Evolutionary conservation across 371 early-diverging fungal genomes (phyloP).

Genomic region (Apophysomyces sp.): DNA sequence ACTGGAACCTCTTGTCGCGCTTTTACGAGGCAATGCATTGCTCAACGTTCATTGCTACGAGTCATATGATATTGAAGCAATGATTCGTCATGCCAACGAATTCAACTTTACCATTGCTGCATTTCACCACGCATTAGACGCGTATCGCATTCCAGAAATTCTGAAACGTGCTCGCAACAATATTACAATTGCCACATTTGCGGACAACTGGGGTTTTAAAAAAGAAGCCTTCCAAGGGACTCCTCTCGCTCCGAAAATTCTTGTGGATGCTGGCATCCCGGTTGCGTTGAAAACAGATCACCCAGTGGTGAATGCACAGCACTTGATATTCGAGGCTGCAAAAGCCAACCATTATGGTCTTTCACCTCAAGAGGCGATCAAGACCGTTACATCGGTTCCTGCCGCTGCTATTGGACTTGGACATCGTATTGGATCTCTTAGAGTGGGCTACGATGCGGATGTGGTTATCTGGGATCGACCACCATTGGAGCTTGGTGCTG

Average conservation of each 20-base stretch:
- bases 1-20: slow-evolving; percentile 61
- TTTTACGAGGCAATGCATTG: slow-evolving; percentile 71
- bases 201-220: slow-evolving; percentile 76
- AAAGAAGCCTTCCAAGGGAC: slow-evolving; percentile 73
- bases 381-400: slow-evolving; percentile 71
- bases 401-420: slow-evolving; percentile 73
- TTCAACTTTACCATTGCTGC: slow-evolving; percentile 75
- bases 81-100: slow-evolving; percentile 74
- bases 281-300: slow-evolving; percentile 79
- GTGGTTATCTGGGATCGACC: slow-evolving; percentile 66
- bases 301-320: slow-evolving; percentile 72
- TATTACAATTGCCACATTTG: slow-evolving; percentile 59
- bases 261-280: slow-evolving; percentile 63
- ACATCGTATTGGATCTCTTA: slow-evolving; percentile 67
- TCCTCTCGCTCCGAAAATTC: slow-evolving; percentile 57
- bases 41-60: slow-evolving; percentile 79
- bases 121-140: slow-evolving; percentile 83
- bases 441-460: slow-evolving; percentile 76
- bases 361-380: slow-evolving; percentile 54
- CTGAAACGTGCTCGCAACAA: slow-evolving; percentile 62
- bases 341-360: slow-evolving; percentile 73
- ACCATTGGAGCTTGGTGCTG: slow-evolving; percentile 68
- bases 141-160: slow-evolving; percentile 69
- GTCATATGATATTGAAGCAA: slow-evolving; percentile 69
- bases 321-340: slow-evolving; percentile 75